Percentiles rank a stretch among this genome's conserved stretches.
phyloP scores from a whole-genome alignment of 176 grass and related monocot genomes.

The Aegilops sharonensis region DNA sequence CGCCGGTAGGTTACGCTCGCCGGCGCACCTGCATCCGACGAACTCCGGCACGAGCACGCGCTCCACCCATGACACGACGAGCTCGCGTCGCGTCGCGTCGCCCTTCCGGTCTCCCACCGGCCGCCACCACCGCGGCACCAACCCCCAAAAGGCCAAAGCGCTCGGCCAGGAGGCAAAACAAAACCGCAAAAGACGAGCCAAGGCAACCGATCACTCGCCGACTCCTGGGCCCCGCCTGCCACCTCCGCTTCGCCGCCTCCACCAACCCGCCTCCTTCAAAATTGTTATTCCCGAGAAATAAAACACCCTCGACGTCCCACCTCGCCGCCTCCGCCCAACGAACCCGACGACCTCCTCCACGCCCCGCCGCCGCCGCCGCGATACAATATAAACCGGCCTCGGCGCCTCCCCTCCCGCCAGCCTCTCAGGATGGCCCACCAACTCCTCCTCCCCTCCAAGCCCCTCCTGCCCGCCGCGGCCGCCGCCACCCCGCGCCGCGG shows the following conservation, averaged over 20 bases:
- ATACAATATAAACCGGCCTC: not conserved
- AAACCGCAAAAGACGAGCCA: not conserved
- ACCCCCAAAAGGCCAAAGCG: not conserved
- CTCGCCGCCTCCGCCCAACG: slow-evolving; percentile 30
- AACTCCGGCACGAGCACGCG: not conserved
- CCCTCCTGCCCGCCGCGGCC: slow-evolving; percentile 31
- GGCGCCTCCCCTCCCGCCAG: not conserved
- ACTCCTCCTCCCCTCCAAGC: slow-evolving; percentile 44
- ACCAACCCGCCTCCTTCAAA: slow-evolving; percentile 38
- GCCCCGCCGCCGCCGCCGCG: slow-evolving; percentile 33
- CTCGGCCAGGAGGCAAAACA: not conserved
- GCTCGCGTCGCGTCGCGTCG: not conserved
- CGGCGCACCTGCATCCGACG: not conserved
- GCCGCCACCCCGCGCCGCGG: not conserved
- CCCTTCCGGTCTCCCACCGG: not conserved
- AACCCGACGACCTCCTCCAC: slow-evolving; percentile 13
- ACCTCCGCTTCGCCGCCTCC: slow-evolving; percentile 1
- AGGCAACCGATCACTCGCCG: not conserved
- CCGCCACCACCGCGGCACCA: not conserved
- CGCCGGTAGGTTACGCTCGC: not conserved
- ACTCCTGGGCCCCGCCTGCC: not conserved
- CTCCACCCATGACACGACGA: not conserved
- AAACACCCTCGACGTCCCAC: slow-evolving; percentile 9
- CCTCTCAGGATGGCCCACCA: slow-evolving; percentile 34
- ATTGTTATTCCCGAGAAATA: slow-evolving; percentile 17